Conservation (phyloP, 2,329 filamentous ascomycete species). For the Cladorrhinum sp. region DNA sequence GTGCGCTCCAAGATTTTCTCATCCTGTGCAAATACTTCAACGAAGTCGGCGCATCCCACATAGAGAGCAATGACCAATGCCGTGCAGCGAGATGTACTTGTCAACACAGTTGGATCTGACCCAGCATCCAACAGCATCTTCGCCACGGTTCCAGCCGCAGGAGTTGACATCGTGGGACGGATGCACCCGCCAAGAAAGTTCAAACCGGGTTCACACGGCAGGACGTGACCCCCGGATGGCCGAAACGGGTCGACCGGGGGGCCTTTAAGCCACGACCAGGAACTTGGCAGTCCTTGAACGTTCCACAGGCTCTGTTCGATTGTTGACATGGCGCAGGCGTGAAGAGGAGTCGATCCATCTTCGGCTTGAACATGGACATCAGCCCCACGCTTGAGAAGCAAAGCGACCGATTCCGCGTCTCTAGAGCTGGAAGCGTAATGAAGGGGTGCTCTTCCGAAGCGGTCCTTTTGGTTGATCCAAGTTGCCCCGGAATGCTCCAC, state of each 20-base stretch:
- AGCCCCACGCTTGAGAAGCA: constrained; percentile 9
- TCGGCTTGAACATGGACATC: not conserved
- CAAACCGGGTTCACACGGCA: too few species aligned
- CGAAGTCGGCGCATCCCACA: not conserved
- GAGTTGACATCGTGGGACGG: too few species aligned
- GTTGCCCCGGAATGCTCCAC: not conserved
- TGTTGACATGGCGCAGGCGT: too few species aligned
- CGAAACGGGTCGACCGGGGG: not conserved
- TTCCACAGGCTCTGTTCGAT: too few species aligned
- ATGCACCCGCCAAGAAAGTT: too few species aligned
- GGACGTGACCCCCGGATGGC: too few species aligned
- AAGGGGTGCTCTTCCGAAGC: constrained; percentile 5
- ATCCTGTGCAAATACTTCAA: constrained; percentile 2
- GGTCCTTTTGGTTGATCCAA: constrained; percentile 2
- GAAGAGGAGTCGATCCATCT: constrained; percentile 4
- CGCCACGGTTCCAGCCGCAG: too few species aligned
- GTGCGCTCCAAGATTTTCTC: not conserved
- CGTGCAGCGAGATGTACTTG: not conserved
- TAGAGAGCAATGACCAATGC: not conserved
- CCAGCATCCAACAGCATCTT: too few species aligned
- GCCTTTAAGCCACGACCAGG: not conserved
- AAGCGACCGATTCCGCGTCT: constrained; percentile 7
- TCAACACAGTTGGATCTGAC: too few species aligned
- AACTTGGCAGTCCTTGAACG: too few species aligned
- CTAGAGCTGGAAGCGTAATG: constrained; percentile 12